Base-by-base conservation (phyloP, 441 rosid genomes). In the Pelargonium fulgidum region DNA sequence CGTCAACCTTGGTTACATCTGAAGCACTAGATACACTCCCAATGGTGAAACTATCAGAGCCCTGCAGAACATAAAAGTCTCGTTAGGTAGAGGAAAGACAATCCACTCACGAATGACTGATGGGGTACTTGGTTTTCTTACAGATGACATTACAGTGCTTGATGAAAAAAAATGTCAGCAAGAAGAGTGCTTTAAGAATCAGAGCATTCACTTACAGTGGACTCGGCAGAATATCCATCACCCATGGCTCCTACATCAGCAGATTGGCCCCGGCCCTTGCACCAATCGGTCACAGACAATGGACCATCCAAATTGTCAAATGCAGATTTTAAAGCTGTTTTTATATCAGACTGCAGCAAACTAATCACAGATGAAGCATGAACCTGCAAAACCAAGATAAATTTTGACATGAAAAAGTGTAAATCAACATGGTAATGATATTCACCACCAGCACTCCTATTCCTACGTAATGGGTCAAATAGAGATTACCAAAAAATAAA, bases 231-330 rank as follows among this genome's bases (percentile, higher is more conserved):
- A 77, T 90, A 89, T 76, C 96, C 98, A 71, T 89, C 90, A 71
- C 81, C 80, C 75, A 78, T 41, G 72, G 77, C 61, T 73, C 79
- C 87, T 71, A 80, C 78, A 76, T 90, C 97, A 81, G 76, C 75
- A 61, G 83, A 80, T 72, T 83, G 94, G 80, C 84, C 77, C 12
- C 87, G 91, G 73, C 98, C 97, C 81, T 84, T 91, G 89, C 98
- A 96, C 98, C 99, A 96, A 77, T 96, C 98, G 63, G 84, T 86
- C 71, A 89, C 87, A 62, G 89, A 82, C 75, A 96, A 83, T 66
- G 99, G 99, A 22, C 99, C 99, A 72, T 93, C 97, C 81, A 91
- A 83, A 80, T 69, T 83, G 70, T 81, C 80, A 82, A 96, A 96
- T 70, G 98, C 97, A 79, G 93, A 85, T 78, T 89, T 96, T 82